Conservation (phyloP, 1,284 basidiomycete species). For the Moniliella sp. region DNA sequence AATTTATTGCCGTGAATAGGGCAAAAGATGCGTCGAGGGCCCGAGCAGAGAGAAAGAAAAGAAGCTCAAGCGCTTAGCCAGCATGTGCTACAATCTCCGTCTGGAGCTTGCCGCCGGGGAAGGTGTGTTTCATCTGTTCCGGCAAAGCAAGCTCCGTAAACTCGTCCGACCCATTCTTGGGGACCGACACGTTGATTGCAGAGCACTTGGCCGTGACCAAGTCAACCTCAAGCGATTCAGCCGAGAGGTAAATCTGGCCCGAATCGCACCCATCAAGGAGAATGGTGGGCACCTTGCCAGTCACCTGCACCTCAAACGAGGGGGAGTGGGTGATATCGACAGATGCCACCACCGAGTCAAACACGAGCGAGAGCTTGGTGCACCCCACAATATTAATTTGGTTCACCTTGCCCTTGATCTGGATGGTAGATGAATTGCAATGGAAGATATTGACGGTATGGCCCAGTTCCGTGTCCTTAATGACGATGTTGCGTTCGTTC, state of each 20-base stretch:
- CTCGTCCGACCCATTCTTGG: constrained; percentile 69
- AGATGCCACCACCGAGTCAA: constrained; percentile 75
- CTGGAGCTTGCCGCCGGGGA: constrained; percentile 50
- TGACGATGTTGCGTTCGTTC: constrained; percentile 50
- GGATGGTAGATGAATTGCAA: constrained; percentile 70
- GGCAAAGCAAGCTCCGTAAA: constrained; percentile 77
- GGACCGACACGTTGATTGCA: constrained; percentile 73
- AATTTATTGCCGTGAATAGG: no score
- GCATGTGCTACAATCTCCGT: constrained; percentile 26
- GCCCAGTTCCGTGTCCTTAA: constrained; percentile 57
- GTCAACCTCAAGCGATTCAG: constrained; percentile 51
- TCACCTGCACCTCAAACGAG: constrained; percentile 78
- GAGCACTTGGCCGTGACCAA: constrained; percentile 88
- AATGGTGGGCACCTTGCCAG: constrained; percentile 68
- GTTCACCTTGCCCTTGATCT: constrained; percentile 83
- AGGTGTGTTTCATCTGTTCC: constrained; percentile 75
- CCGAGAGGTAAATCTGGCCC: constrained; percentile 80
- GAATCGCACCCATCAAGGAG: constrained; percentile 84
- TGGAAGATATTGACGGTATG: constrained; percentile 75
- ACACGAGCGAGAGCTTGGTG: constrained; percentile 63
- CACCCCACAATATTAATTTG: no score
- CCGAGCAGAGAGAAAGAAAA: no score
- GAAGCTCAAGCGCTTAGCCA: no score
- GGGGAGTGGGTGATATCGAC: constrained; percentile 71
- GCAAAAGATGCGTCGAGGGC: no score